Base-by-base conservation (phyloP, 768 basidiomycete genomes). In the Kwoniella newhampshirensis region DNA sequence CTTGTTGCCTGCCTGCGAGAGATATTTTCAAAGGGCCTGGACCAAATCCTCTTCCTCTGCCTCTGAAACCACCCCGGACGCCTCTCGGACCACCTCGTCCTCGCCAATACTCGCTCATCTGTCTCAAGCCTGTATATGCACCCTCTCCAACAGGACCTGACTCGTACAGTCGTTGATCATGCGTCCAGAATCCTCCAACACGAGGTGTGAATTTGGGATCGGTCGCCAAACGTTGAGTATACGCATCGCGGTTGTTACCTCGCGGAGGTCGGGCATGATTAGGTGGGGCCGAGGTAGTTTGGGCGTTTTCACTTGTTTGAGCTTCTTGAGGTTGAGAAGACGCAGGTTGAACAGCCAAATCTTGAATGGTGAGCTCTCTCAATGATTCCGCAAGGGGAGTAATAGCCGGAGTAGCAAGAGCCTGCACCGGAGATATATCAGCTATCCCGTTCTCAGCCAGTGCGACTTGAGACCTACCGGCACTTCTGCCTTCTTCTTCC, bases 131-230 rank as follows among this genome's bases (percentile, higher is more conserved):
- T 17, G 57, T 50, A 46, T 66, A 68, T 13, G 50, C 51, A 4
- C 64, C 71, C 25, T 66, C 55, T 5, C 72, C 67, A 5, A 67
- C 59, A n/a, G 48, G 35, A 4, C 70, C 75, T 20, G 53, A 53
- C 13, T 56, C 62, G 57, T 59, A 79, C 52, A 91, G 78, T 44
- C 92, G 86, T 74, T 94, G 91, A 75, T 96, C 92, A 71, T 96
- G 92, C 4, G 88, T 86, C 91, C 90, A 96, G 71, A 96, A 96
- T 60, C 86, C 87, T 52, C 92, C 92, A 21, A 93, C 87, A 23
- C 85, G 87, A 21, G 92, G 92, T 26, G 90, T 87, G 73, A 86
- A 91, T 1, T 89, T 88, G 1, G 92, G 91, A 73, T 96, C 92
- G 11, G 77, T 80, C 55, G 89, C 86, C 23, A 94, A 80, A 27